phyloP scores from a whole-genome alignment of 352 stramenopile genomes.

The Globisporangium iwayamae region DNA sequence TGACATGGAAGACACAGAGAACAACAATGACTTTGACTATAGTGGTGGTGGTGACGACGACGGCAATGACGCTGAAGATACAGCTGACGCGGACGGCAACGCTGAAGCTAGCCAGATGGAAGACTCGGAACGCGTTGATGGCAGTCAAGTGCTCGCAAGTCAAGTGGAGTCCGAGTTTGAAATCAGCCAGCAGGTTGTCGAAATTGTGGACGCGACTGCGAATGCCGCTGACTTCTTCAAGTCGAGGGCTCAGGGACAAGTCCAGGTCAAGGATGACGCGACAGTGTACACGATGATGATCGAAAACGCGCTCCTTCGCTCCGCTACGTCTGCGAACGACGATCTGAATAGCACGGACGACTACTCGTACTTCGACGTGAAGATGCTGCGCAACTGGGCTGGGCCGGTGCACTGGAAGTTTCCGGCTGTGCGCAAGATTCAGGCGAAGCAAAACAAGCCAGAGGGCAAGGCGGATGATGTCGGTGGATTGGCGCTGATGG shows the following conservation, averaged over 20 bases:
- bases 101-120: slow-evolving; percentile 23
- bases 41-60: slow-evolving; percentile 19
- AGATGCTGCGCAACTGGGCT: slow-evolving; percentile 81
- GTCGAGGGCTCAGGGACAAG: slow-evolving; percentile 36
- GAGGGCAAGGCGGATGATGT: slow-evolving; percentile 22
- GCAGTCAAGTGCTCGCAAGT: slow-evolving; percentile 8
- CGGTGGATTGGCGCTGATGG: slow-evolving; percentile 24
- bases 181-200: not conserved
- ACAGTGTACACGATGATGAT: slow-evolving; percentile 66
- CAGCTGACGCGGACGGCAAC: slow-evolving; percentile 8
- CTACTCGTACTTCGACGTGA: slow-evolving; percentile 83
- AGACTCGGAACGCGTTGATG: slow-evolving; percentile 33
- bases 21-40: slow-evolving; percentile 29
- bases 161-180: slow-evolving; percentile 10
- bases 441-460: slow-evolving; percentile 25
- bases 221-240: slow-evolving; percentile 66
- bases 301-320: slow-evolving; percentile 68
- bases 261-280: slow-evolving; percentile 47
- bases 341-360: slow-evolving; percentile 45
- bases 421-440: slow-evolving; percentile 43
- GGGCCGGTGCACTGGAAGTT: slow-evolving; percentile 77
- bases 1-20: slow-evolving; percentile 36
- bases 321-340: slow-evolving; percentile 40
- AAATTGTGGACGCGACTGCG: slow-evolving; percentile 18
- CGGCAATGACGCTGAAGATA: slow-evolving; percentile 13